Evolutionary conservation across 345 rosid species (phyloP), one percentile per base, ranked within the genome.

Genomic region (Noccaea bulbosa): DNA sequence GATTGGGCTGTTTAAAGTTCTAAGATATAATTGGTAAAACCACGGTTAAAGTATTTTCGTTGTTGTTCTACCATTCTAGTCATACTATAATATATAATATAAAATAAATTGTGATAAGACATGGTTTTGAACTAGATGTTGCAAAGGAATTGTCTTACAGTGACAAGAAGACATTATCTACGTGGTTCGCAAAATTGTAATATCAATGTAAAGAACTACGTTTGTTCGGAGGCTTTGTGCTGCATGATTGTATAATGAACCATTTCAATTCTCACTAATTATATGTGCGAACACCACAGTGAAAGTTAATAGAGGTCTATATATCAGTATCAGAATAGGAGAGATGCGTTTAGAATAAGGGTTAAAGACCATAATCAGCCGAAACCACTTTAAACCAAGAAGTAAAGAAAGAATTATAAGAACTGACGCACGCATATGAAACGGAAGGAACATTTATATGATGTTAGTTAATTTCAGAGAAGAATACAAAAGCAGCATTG

Each of bases 121-220:
- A n/a, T 62, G 69, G 62, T 27, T 72, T 45, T 72, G 65, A 54
- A 45, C 57, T 72, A 15, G 16, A 8, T 63, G 41, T 72, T 72
- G n/a, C 40, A 44, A 35, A 71, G 34, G 56, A 65, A 40, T 16
- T 72, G 71, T 64, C 34, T 64, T 55, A 64, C 63, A 4, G 7
- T 64, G 70, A 11, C 57, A 20, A 17, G 20, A 72, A 11, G 51
- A 37, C 49, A 11, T 72, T 30, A 30, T 64, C 51, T 15, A 38
- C n/a, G 71, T 55, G 45, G 39, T 65, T 56, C 0, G 9, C 37
- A 57, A 22, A 49, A 30, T 56, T 73, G 53, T 73, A 57, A 14
- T 64, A 15, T 73, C 49, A 56, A 12, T 73, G 52, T 73, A 57
- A 73, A 73, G 72, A 20, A 73, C 61, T 65, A 40, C n/a, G 77